Evolutionary conservation across 2,329 filamentous ascomycete genomes (phyloP).

Genomic region (Diaporthe batatas): DNA sequence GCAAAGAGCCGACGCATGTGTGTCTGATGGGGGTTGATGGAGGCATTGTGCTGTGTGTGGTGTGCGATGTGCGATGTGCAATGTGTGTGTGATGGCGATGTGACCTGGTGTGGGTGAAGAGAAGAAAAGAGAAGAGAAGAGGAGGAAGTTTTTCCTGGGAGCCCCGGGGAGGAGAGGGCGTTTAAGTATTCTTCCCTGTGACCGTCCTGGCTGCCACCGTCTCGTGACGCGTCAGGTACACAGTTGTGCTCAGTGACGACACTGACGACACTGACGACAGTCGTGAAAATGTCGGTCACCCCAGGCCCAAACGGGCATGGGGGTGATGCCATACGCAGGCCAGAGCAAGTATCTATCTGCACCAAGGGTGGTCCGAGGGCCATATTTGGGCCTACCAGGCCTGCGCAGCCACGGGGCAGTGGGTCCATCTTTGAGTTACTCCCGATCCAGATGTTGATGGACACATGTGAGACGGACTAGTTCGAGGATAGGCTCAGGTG

Average conservation of each 20-base stretch:
- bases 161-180: too few species aligned
- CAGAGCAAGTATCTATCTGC: background rate
- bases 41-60: background rate
- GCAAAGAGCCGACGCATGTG: conserved; percentile 17
- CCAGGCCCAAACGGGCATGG: background rate
- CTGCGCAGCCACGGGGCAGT: background rate
- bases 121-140: background rate
- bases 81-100: background rate
- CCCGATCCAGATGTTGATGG: background rate
- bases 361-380: background rate
- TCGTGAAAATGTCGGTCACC: background rate
- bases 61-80: background rate
- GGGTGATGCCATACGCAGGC: background rate
- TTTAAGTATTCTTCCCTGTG: background rate
- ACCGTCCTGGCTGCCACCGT: background rate
- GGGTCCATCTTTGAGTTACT: background rate
- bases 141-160: background rate
- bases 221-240: background rate
- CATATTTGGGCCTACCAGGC: background rate
- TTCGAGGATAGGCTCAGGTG: background rate
- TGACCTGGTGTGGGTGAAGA: background rate
- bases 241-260: background rate
- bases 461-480: background rate
- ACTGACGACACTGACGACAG: background rate
- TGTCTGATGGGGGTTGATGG: conserved; percentile 1